Evolutionary conservation across 2,329 filamentous ascomycete species (phyloP), one percentile per base, ranked within the genome.

Genomic region (Cordyceps fumosorosea): DNA sequence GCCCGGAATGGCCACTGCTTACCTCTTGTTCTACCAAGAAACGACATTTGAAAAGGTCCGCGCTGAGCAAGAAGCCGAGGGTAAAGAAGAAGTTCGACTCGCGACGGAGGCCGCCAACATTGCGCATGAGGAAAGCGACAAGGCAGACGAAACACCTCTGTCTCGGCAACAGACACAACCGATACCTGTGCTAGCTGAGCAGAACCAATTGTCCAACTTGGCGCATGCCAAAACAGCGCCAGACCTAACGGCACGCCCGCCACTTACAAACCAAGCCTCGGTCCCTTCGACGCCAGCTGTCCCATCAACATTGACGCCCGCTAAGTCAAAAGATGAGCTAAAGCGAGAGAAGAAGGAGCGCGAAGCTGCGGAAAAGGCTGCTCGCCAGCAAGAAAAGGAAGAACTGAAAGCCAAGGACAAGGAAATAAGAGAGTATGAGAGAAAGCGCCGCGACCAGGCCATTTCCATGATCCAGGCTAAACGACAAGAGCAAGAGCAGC

Each of bases 21-120:
- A 99, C 70, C 93, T 99, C 18, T 80, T 99, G 11, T 99, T 99
- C 74, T 99, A 99, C 76, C 95, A 97, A 73, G 93, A 99, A 75
- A 98, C 85, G 3, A 87, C 85, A 0, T 83, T 86, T 63, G 85
- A 88, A 68, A 85, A 86, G 68, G 81, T 87, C 59, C 78, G 83
- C 64, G 87, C 86, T 62, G 93, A 98, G 74, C 89, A 96, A 72
- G 92, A 96, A 69, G 88, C 85, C 53, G 92, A 96, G 72, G 88
- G 88, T 12, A 76, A 80, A 69, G 87, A 81, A 73, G 89, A 86
- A 70, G 81, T 83, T 61, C 79, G 80, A 69, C 74, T 84, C 67
- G 80, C 81, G 61, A 81, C 79, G 66, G 76, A 84, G 69, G 80
- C 82, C 53, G 84, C 84, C n/a, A 81, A 80, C 58, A 71, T 84